Percentiles rank a stretch among this genome's conserved stretches.
Evolutionary conservation across 75 land plant genomes (phyloP).

Genomic region (Larix kaempferi): DNA sequence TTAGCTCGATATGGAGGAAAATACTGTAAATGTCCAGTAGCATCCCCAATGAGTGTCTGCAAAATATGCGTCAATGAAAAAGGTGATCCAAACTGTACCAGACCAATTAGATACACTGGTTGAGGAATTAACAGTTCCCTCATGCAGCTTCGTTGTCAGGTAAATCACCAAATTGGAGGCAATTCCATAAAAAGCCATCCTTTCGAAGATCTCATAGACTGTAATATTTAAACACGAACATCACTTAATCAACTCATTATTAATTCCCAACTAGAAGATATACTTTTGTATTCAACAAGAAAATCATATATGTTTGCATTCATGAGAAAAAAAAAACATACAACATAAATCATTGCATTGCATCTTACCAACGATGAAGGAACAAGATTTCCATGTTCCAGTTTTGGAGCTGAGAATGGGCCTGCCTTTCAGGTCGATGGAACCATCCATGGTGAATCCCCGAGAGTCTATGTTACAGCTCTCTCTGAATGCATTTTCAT

Average conservation of each 20-base stretch:
- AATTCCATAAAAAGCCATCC: slow-evolving; percentile 37
- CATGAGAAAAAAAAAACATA: too few species aligned
- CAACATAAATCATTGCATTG: too few species aligned
- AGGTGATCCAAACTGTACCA: slow-evolving; percentile 36
- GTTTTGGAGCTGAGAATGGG: slow-evolving; percentile 19
- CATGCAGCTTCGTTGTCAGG: slow-evolving; percentile 13
- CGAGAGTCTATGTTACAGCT: slow-evolving; percentile 16
- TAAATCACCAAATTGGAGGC: slow-evolving; percentile 24
- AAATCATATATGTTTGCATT: neutral
- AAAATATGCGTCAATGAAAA: slow-evolving; percentile 30
- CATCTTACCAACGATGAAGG: slow-evolving; percentile 20
- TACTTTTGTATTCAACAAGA: neutral
- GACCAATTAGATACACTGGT: slow-evolving; percentile 34
- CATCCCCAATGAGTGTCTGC: slow-evolving; percentile 33
- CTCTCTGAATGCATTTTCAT: neutral
- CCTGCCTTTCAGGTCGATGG: slow-evolving; percentile 19
- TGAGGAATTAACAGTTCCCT: slow-evolving; percentile 17
- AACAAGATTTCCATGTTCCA: slow-evolving; percentile 31
- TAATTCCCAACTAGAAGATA: too few species aligned
- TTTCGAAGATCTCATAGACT: slow-evolving; percentile 30
- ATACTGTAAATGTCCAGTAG: slow-evolving; percentile 29
- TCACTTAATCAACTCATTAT: too few species aligned
- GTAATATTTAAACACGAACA: neutral
- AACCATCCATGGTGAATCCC: slow-evolving; percentile 28
- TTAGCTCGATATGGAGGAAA: too few species aligned